Conservation (phyloP, 192 early-diverging fungal genomes). For the Dimargaris verticillata region DNA sequence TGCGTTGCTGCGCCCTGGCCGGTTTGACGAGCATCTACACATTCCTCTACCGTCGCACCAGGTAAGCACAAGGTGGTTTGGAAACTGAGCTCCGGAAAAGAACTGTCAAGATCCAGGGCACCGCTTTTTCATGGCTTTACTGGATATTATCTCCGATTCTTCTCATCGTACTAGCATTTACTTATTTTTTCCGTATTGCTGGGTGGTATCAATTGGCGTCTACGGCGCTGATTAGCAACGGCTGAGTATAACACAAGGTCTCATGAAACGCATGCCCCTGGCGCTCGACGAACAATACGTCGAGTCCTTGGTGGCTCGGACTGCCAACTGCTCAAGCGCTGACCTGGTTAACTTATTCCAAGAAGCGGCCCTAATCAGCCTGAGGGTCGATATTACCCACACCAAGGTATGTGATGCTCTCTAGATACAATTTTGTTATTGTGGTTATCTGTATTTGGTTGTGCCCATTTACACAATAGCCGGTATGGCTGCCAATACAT, state of each 20-base stretch:
- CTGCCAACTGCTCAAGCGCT: conserved; percentile 16
- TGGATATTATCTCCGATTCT: no score
- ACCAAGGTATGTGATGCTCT: not conserved
- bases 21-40: conserved; percentile 47
- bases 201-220: no score
- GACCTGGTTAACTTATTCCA: not conserved
- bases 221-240: conserved; percentile 25
- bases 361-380: conserved; percentile 2
- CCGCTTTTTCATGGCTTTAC: no score
- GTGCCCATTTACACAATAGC: not conserved
- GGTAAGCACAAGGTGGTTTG: no score
- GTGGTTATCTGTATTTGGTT: not conserved
- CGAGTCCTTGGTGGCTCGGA: conserved; percentile 17
- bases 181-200: no score
- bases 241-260: conserved; percentile 23
- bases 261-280: conserved; percentile 31
- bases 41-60: conserved; percentile 28
- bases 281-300: conserved; percentile 25
- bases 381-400: not conserved
- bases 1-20: conserved; percentile 56
- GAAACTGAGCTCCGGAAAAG: no score
- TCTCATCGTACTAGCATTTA: no score
- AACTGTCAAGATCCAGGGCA: no score
- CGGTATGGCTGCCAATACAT: not conserved
- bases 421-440: not conserved